Conservation (phyloP, 1,139 yeast species). For the Saccharomycopsis hybrid region DNA sequence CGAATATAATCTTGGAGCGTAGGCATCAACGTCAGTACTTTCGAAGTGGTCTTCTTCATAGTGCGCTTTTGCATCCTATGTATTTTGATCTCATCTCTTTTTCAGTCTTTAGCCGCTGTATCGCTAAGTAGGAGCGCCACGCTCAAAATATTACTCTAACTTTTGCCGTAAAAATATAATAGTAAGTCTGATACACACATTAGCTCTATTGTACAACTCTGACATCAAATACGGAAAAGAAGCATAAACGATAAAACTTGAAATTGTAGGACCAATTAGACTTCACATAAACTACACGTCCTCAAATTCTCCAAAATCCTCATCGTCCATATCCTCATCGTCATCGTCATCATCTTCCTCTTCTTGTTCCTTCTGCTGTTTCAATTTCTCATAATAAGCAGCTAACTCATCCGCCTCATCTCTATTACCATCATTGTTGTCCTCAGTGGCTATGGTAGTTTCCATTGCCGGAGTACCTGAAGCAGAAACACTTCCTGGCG, state of each 20-base stretch:
- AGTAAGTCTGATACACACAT: not conserved
- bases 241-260: not conserved
- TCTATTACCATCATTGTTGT: conserved; percentile 7
- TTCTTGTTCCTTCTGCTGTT: conserved; percentile 54
- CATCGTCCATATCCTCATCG: conserved; percentile 28
- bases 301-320: conserved; percentile 23
- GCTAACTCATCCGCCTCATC: conserved; percentile 76
- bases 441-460: not conserved
- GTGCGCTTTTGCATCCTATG: no score
- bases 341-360: conserved; percentile 33
- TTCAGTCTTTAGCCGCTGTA: no score
- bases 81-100: no score
- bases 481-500: not conserved
- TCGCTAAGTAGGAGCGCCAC: no score
- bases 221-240: no score
- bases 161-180: no score
- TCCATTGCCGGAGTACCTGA: not conserved
- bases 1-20: no score
- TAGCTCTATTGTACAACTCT: not conserved
- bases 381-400: conserved; percentile 69
- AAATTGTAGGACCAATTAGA: not conserved
- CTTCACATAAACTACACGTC: conserved; percentile 9
- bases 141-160: no score
- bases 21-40: no score
- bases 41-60: no score